Evolutionary conservation across 2,329 filamentous ascomycete species (phyloP), one percentile per base, ranked within the genome.

Genomic region (Chrysoporthe deuterocubensis): DNA sequence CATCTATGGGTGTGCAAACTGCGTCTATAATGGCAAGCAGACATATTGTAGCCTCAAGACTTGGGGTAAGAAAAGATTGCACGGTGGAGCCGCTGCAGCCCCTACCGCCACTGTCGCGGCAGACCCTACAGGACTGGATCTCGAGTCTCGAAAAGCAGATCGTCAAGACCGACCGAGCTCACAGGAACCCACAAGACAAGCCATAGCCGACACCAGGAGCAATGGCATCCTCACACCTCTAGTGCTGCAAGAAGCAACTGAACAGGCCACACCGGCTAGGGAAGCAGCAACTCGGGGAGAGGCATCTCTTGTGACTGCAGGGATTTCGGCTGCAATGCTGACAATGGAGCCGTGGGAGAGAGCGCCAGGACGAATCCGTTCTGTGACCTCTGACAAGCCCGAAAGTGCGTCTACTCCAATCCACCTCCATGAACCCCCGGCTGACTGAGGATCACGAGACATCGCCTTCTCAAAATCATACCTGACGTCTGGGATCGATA

Each of bases 381-480:
- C 58, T 21, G 14, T 34, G 5, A 50, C 6, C 14, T 54, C 42
- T 37, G 63, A 9, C 7, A 60, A 34, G 37, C 44, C 40, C 11
- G 37, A 59, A 16, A 62, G 62, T 61, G 21, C 60, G 58, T 32
- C 11, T 16, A 1, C 14, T 34, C 13, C 11, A 26, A 7, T n/a
- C n/a, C 21, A 4, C 46, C 46, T 21, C 9, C 21, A 16, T 32
- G 8, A 11, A 4, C 8, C 16, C 26, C 37, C 18, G 26, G 16
- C 44, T 63, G 61, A 46, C 66, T 56, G 44, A 59, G 32, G 13
- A 2, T 26, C 32, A 26, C 1, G 62, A 78, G 77, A 74, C 57
- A 69, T 76, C 16, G 75, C 76, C n/a, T 76, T 74, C 60, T 78
- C 75, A 37, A 77, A 75, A 16, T 68, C 75, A 6, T 78, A 71